Percentiles rank a stretch among this genome's conserved stretches.
phyloP scores from a whole-genome alignment of 2,329 filamentous ascomycete genomes.

The Colletotrichum lentis region DNA sequence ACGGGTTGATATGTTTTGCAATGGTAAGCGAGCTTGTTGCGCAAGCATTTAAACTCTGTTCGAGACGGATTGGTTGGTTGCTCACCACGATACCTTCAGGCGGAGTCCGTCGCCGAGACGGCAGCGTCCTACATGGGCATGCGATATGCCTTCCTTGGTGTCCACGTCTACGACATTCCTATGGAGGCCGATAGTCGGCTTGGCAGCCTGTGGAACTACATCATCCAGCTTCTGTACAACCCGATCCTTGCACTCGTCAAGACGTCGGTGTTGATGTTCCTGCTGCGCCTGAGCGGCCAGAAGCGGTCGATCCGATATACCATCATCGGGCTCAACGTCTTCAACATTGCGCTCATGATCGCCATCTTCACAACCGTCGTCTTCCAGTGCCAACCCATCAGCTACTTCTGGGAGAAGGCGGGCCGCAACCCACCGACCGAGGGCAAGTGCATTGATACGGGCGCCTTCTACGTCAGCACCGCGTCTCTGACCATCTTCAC shows the following conservation, averaged over 20 bases:
- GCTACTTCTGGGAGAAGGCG: conserved; percentile 46
- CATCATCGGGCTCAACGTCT: conserved; percentile 46
- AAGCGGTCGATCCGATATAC: conserved; percentile 42
- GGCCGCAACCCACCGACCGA: conserved; percentile 31
- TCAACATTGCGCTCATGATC: conserved; percentile 49
- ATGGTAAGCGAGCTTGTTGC: conserved; percentile 18
- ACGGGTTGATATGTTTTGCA: conserved; percentile 33
- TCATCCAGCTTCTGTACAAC: conserved; percentile 48
- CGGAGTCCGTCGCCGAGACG: conserved; percentile 31
- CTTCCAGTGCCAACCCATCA: conserved; percentile 53
- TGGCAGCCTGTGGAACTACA: conserved; percentile 44
- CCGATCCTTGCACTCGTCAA: conserved; percentile 49
- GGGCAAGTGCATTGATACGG: conserved; percentile 30
- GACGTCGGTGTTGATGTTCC: conserved; percentile 47
- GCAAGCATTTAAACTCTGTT: no score
- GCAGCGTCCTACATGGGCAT: conserved; percentile 31
- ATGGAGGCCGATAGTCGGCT: conserved; percentile 23
- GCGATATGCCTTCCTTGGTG: conserved; percentile 29
- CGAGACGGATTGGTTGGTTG: no score
- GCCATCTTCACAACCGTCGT: conserved; percentile 50
- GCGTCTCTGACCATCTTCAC: conserved; percentile 52
- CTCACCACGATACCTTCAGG: conserved; percentile 12
- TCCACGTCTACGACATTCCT: conserved; percentile 31
- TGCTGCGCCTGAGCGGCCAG: conserved; percentile 47
- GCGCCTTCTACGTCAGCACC: conserved; percentile 45